Percentiles rank a stretch among this genome's conserved stretches.
These are phyloP conservation scores for Neonectria faginata DNA, from an alignment of 2,329 filamentous ascomycete species.

Conservation along the genomic window DNA sequence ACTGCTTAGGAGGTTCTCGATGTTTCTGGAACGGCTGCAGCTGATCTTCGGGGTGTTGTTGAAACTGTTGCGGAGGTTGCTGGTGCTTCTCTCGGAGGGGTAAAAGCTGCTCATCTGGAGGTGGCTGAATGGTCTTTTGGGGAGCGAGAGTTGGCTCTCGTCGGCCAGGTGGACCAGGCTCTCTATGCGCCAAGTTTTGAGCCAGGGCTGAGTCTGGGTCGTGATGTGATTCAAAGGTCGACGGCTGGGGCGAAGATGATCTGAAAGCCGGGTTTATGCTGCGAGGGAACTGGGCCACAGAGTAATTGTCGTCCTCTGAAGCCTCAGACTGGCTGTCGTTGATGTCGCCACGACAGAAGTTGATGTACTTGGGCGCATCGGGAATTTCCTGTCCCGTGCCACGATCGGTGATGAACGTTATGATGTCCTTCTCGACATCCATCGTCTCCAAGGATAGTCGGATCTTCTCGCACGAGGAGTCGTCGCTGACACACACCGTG, in stretches of 20 bases:
- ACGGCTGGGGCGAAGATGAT: conserved; percentile 95
- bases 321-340: conserved; percentile 84
- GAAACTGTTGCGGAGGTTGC: conserved; percentile 23
- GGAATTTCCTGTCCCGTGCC: conserved; percentile 98
- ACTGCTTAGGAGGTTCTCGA: neutral
- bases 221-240: conserved; percentile 91
- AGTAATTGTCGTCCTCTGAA: conserved; percentile 90
- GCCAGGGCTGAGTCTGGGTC: conserved; percentile 82
- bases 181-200: conserved; percentile 73
- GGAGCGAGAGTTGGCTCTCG: conserved; percentile 65
- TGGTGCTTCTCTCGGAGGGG: conserved; percentile 37
- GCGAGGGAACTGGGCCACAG: conserved; percentile 93
- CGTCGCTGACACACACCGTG: conserved; percentile 97
- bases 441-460: conserved; percentile 92
- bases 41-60: neutral
- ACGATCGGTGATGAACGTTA: conserved; percentile 84
- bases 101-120: conserved; percentile 35
- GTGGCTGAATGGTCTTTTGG: conserved; percentile 56
- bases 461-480: conserved; percentile 96
- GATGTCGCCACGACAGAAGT: conserved; percentile 92
- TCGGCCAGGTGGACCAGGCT: conserved; percentile 57
- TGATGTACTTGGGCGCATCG: conserved; percentile 97
- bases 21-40: neutral
- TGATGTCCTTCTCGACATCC: conserved; percentile 96
- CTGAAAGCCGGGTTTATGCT: conserved; percentile 96